Conservation (phyloP, 108 stramenopile species). For the Aureococcus anophagefferens region DNA sequence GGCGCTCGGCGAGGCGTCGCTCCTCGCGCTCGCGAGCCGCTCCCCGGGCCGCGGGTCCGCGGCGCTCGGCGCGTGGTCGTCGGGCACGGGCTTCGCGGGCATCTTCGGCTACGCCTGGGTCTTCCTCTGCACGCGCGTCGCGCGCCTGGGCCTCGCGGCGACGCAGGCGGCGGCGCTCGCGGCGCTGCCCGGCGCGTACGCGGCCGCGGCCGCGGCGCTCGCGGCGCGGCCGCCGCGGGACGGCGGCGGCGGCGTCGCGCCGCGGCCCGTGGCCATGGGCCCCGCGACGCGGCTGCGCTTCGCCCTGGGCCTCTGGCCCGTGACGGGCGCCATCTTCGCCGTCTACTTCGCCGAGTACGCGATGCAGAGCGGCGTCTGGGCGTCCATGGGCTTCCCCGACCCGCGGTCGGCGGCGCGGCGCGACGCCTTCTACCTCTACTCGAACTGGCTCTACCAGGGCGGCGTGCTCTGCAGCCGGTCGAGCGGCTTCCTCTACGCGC, state of each 20-base stretch:
- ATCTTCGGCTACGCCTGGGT: conserved; percentile 35
- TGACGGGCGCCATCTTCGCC: conserved; percentile 40
- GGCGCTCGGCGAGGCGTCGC: conserved; percentile 75
- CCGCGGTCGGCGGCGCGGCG: conserved; percentile 26
- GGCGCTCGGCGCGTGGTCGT: conserved; percentile 39
- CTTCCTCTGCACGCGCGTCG: not conserved
- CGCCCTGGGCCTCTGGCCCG: not conserved
- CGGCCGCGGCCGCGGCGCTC: not conserved
- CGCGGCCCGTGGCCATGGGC: too few species aligned
- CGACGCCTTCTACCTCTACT: conserved; percentile 53
- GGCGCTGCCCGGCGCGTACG: not conserved
- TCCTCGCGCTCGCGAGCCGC: conserved; percentile 58
- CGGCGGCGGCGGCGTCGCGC: too few species aligned
- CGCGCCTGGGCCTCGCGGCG: not conserved
- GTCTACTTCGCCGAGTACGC: conserved; percentile 67
- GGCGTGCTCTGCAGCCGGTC: conserved; percentile 66
- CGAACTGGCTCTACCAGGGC: conserved; percentile 64
- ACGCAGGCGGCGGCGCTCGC: not conserved
- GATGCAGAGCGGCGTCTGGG: conserved; percentile 59
- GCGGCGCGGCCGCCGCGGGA: too few species aligned
- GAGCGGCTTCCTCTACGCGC: conserved; percentile 43
- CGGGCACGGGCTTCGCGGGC: conserved; percentile 49
- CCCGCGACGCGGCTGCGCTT: not conserved
- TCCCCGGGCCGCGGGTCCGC: conserved; percentile 13
- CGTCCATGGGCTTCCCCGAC: conserved; percentile 64